A percentile compares a stretch with the other conserved stretches of the same genome.
These are phyloP conservation scores for Gossypium thurberi DNA, from an alignment of 345 rosid species.

Conservation along the genomic window DNA sequence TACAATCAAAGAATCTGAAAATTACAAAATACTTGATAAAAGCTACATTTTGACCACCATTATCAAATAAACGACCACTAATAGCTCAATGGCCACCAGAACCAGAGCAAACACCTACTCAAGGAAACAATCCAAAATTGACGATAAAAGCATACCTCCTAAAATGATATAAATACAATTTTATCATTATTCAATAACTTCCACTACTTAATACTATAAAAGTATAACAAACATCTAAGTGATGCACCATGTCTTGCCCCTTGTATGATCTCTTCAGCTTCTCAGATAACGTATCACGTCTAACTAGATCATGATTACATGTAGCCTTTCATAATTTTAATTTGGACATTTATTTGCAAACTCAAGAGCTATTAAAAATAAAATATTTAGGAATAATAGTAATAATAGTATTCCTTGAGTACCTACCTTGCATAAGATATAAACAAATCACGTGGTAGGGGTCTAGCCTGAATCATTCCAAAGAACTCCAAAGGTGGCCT, in stretches of 20 bases:
- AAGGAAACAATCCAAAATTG: neutral
- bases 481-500: slow-evolving; percentile 79
- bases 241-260: neutral
- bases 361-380: neutral
- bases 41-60: slow-evolving; percentile 5
- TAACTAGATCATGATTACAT: neutral
- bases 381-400: neutral
- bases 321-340: neutral
- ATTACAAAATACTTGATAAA: neutral
- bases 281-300: neutral
- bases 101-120: neutral
- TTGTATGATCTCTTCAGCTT: neutral
- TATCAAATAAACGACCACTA: neutral
- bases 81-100: neutral
- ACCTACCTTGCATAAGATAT: slow-evolving; percentile 64
- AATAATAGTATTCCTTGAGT: slow-evolving; percentile 1
- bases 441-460: slow-evolving; percentile 82
- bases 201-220: neutral
- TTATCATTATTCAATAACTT: neutral
- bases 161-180: neutral
- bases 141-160: neutral
- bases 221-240: neutral
- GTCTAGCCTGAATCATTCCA: slow-evolving; percentile 79
- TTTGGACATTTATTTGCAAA: slow-evolving; percentile 3
- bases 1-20: neutral